Percentiles rank a stretch among this genome's conserved stretches.
Conservation (phyloP, 768 basidiomycete genomes). For the Boletellus ananas region DNA sequence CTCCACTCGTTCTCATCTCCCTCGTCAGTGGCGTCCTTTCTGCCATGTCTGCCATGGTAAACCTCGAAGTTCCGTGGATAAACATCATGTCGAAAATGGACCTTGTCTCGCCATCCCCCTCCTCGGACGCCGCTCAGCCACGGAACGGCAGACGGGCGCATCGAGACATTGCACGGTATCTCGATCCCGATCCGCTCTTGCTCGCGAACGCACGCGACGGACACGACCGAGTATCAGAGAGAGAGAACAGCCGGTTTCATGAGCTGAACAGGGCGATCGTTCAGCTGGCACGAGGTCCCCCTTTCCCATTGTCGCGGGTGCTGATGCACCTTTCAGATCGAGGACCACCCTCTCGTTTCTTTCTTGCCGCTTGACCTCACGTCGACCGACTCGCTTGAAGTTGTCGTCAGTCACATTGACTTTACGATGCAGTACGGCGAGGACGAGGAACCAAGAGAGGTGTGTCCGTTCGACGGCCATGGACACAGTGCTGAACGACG, state of each 20-base stretch:
- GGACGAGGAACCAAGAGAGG: conserved; percentile 96
- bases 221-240: conserved; percentile 41
- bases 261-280: conserved; percentile 94
- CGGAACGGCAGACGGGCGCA: conserved; percentile 70
- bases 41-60: conserved; percentile 99
- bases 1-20: conserved; percentile 3
- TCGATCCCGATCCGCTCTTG: conserved; percentile 92
- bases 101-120: conserved; percentile 55
- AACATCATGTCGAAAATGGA: conserved; percentile 99
- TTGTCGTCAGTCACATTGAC: conserved; percentile 92
- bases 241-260: conserved; percentile 84
- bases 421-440: conserved; percentile 99
- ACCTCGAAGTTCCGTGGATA: conserved; percentile 94
- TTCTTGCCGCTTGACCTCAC: conserved; percentile 94
- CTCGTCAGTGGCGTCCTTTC: conserved; percentile 79
- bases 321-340: conserved; percentile 58
- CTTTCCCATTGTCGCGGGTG: not conserved
- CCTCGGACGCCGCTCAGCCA: conserved; percentile 43
- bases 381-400: conserved; percentile 83
- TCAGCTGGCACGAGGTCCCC: conserved; percentile 62
- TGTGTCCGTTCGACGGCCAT: conserved; percentile 28
- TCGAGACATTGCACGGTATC: conserved; percentile 89
- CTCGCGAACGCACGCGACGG: conserved; percentile 52
- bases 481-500: conserved; percentile 10
- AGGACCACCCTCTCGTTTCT: conserved; percentile 96